These are phyloP conservation scores for Metschnikowia continentalis DNA, from an alignment of 805 yeast genomes.

Conservation along the genomic window DNA sequence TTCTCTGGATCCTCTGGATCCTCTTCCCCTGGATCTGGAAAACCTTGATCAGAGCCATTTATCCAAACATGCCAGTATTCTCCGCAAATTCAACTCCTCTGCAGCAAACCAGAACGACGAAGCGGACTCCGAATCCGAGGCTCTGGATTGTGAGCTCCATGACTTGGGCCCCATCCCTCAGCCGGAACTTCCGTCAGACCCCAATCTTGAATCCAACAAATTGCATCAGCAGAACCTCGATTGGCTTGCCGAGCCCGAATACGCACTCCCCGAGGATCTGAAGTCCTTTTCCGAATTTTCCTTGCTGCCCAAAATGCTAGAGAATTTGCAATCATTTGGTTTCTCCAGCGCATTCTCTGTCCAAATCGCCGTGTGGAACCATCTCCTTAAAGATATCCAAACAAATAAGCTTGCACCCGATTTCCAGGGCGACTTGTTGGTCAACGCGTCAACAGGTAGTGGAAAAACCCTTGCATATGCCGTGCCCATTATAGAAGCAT, in stretches of 20 bases:
- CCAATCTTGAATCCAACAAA: slow-evolving; percentile 26
- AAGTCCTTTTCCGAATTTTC: slow-evolving; percentile 48
- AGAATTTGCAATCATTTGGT: slow-evolving; percentile 45
- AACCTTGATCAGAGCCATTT: slow-evolving; percentile 3
- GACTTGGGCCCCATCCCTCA: slow-evolving; percentile 77
- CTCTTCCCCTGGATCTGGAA: not conserved
- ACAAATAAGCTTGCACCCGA: slow-evolving; percentile 43
- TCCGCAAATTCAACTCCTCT: slow-evolving; percentile 45
- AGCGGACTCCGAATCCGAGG: slow-evolving; percentile 24
- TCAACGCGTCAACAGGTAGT: slow-evolving; percentile 93
- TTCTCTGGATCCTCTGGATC: too few species aligned
- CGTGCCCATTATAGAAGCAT: slow-evolving; percentile 73
- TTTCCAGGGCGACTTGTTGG: slow-evolving; percentile 70
- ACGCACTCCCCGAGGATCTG: slow-evolving; percentile 44
- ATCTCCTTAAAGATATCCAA: slow-evolving; percentile 42
- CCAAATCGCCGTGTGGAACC: slow-evolving; percentile 63
- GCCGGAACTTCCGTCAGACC: slow-evolving; percentile 62
- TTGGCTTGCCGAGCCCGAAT: slow-evolving; percentile 68
- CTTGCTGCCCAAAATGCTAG: slow-evolving; percentile 40
- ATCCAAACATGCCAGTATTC: slow-evolving; percentile 47
- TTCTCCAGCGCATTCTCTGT: slow-evolving; percentile 68
- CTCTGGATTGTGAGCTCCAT: slow-evolving; percentile 16
- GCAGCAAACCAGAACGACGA: slow-evolving; percentile 16
- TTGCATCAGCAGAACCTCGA: slow-evolving; percentile 37
- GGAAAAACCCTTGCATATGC: slow-evolving; percentile 92